Base-by-base conservation (phyloP, 805 yeast species). In the Nakazawaea wickerhamii region DNA sequence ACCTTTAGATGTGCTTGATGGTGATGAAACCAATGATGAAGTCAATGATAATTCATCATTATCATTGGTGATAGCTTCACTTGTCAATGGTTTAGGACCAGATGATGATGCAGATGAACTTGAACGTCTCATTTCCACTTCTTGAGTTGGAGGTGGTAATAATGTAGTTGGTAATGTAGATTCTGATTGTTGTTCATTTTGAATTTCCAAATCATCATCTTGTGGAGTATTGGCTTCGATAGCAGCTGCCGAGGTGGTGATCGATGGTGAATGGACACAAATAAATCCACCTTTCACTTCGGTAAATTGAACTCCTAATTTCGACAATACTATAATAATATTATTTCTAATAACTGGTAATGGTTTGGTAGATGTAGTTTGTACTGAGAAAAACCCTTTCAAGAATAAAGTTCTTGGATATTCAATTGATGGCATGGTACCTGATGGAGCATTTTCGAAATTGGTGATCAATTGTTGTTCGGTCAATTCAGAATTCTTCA, bases 271-370 rank as follows among this genome's bases (percentile, higher is more conserved):
- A 55, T 84, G 89, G 8, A 79, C 72, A 66, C 98, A 90, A 19
- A 87, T 75, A 59, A 91, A 90, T 0, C 97, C 98, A 45, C 98
- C 97, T 55, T 84, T 84, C 18, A 90, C 95, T 63, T 90, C 98
- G 48, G 81, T 84, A 59, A 75, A 90, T 46, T 79, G 77, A 38
- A 91, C 93, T 21, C 87, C 88, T 56, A 87, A 69, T 48, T 78
- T 78, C 15, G 79, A 79, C 57, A 90, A 71, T 1, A 84, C 91
- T 17, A 79, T 73, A 22, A 90, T 84, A 31, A 90, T 80, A 57
- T 85, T 90, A 55, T 84, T 80, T 43, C 97, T 76, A 44, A 90
- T 89, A 48, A 86, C 84, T 10, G 95, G 90, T 43, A 91, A 70
- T 15, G 96, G 93, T 54, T 88, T 88, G 4, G 96, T 86, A 2